Base-by-base conservation (phyloP, 2,329 filamentous ascomycete genomes). In the Rhinocladiella mackenziei region DNA sequence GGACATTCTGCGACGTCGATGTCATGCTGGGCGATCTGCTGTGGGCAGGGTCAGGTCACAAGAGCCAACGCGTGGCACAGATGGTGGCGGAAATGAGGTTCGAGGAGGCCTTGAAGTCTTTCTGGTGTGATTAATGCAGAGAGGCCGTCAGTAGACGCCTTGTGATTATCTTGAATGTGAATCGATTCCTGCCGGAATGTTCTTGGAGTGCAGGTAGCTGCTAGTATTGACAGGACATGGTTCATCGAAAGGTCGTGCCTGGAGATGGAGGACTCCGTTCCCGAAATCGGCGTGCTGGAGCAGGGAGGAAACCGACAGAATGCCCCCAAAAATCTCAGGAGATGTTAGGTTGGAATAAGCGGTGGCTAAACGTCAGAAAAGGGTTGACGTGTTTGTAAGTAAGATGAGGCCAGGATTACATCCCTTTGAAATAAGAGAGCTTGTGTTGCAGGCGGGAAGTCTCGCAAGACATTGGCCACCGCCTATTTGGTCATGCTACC, bases 1-100 rank as follows among this genome's bases (percentile, higher is more conserved):
- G 76, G 39, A 94, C 84, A 60, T 87, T 82, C 67, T 89, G 84
- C 25, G 86, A 82, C 68, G 71, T 71, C 26, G 85, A 82, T n/a
- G n/a, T n/a, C 68, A 71, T 71, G 44, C 38, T 53, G 46, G 34
- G 26, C 15, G 37, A 26, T 20, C 13, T 25, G 29, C 10, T 31
- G 15, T 10, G 26, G 20, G 10, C 11, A 31, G 14, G 5, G 22
- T 13, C 28, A 25, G 29, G 38, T 13, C 4, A 19, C 17, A 40
- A 17, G 19, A 15, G 38, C 20, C 31, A 35, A 17, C 7, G 30
- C 23, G 19, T 20, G 28, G 22, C 15, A 11, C 32, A 36, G 22
- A 28, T 22, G 28, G 26, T 34, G 23, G 34, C 14, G 18, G 34
- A 34, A n/a, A 22, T 30, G 43, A 39, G 26, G 14, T 10, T 11